phyloP scores from a whole-genome alignment of 2,329 filamentous ascomycete genomes.

The Trichoderma asperellum region DNA sequence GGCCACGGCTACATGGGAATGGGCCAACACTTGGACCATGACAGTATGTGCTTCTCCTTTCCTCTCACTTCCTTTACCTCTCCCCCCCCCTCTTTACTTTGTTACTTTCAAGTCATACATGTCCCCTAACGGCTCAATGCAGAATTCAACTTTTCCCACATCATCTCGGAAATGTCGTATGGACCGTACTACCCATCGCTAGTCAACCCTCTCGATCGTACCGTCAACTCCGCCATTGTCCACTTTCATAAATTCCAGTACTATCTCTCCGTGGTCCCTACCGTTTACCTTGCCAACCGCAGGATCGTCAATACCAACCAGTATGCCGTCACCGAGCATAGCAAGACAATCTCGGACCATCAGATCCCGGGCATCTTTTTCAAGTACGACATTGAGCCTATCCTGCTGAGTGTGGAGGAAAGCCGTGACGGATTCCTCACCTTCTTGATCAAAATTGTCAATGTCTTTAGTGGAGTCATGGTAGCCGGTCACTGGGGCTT shows the following conservation, averaged over 20 bases:
- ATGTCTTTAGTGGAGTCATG: conserved; percentile 86
- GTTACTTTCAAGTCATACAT: background rate
- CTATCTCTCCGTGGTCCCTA: conserved; percentile 93
- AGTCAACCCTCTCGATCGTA: conserved; percentile 91
- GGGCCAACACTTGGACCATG: conserved; percentile 79
- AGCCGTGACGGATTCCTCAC: conserved; percentile 73
- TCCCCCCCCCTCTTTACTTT: no score
- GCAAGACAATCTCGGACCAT: conserved; percentile 68
- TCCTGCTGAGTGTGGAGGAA: conserved; percentile 84
- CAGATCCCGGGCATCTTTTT: conserved; percentile 88
- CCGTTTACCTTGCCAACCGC: conserved; percentile 75
- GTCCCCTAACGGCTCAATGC: conserved; percentile 32
- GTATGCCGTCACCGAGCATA: conserved; percentile 94
- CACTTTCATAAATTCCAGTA: conserved; percentile 98
- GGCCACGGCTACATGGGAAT: conserved; percentile 92
- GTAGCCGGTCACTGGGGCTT: conserved; percentile 95
- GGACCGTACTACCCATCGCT: conserved; percentile 95
- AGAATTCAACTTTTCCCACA: conserved; percentile 98
- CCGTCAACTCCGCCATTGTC: conserved; percentile 71
- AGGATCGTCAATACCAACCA: conserved; percentile 89
- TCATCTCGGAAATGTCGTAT: conserved; percentile 94
- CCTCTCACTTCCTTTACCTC: no score
- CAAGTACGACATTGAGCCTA: conserved; percentile 98
- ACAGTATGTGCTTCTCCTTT: conserved; percentile 56
- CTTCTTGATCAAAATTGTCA: conserved; percentile 81